These are phyloP conservation scores for Phytophthora pinifolia DNA, from an alignment of 352 stramenopile genomes.

Conservation along the genomic window DNA sequence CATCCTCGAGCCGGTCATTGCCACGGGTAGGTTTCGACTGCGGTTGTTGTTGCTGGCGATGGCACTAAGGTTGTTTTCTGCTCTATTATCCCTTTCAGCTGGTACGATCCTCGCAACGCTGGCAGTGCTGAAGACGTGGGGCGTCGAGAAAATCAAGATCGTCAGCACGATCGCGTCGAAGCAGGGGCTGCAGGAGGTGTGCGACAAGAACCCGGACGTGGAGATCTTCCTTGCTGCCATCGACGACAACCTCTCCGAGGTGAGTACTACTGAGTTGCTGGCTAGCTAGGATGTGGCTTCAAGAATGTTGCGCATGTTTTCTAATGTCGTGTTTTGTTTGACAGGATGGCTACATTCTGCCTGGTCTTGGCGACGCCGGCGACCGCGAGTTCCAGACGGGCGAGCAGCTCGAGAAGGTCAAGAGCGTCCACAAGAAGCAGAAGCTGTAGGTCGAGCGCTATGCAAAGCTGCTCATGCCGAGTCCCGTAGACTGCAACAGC, in stretches of 20 bases:
- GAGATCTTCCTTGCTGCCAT: constrained; percentile 80
- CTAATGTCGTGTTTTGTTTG: constrained; percentile 23
- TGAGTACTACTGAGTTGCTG: constrained; percentile 18
- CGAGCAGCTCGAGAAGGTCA: constrained; percentile 42
- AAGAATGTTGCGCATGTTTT: constrained; percentile 28
- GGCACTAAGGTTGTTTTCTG: neutral
- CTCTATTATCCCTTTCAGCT: constrained; percentile 34
- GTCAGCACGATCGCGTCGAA: constrained; percentile 94
- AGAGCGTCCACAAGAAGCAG: constrained; percentile 52
- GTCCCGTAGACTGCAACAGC: neutral
- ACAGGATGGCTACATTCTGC: constrained; percentile 80
- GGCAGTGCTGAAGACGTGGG: constrained; percentile 96
- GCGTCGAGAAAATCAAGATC: constrained; percentile 92
- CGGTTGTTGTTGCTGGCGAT: neutral
- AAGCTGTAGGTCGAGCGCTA: constrained; percentile 37
- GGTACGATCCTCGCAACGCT: constrained; percentile 95
- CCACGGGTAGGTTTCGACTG: constrained; percentile 60
- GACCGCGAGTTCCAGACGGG: constrained; percentile 86
- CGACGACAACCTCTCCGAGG: constrained; percentile 74
- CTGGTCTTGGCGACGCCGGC: constrained; percentile 79
- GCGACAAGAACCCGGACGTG: constrained; percentile 72
- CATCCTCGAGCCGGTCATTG: constrained; percentile 97
- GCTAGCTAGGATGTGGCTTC: constrained; percentile 27
- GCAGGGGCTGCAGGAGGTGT: constrained; percentile 87
- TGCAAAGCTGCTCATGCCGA: too few species aligned